Conservation (phyloP, 2,329 filamentous ascomycete genomes). For the Pseudogymnoascus sp. region DNA sequence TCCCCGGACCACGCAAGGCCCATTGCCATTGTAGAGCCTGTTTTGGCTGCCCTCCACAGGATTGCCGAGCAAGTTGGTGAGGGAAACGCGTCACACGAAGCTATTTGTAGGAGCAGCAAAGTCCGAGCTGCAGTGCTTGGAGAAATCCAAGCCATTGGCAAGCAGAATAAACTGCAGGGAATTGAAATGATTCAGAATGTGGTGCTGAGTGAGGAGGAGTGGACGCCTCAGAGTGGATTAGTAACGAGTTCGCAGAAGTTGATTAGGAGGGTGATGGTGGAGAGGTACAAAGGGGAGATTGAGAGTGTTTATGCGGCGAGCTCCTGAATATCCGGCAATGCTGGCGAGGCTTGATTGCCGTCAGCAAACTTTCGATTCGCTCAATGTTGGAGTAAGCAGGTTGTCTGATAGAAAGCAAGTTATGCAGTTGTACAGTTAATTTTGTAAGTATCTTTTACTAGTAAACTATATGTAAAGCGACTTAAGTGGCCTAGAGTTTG, state of each 20-base stretch:
- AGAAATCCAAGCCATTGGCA: slow-evolving; percentile 58
- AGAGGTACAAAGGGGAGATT: not conserved
- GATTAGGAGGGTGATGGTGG: not conserved
- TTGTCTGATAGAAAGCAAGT: too few relatives aligned
- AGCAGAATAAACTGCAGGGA: slow-evolving; percentile 55
- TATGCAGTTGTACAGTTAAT: too few relatives aligned
- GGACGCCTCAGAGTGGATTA: not conserved
- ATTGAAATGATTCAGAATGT: slow-evolving; percentile 72
- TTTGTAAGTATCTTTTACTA: too few relatives aligned
- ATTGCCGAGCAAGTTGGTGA: slow-evolving; percentile 51
- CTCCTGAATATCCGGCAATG: too few relatives aligned
- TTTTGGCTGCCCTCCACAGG: slow-evolving; percentile 54
- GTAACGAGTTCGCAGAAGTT: not conserved
- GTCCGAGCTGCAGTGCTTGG: slow-evolving; percentile 54
- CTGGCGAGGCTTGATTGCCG: too few relatives aligned
- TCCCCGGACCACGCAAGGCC: slow-evolving; percentile 67
- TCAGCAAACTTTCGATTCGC: too few relatives aligned
- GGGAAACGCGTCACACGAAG: slow-evolving; percentile 49
- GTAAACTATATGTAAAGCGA: too few relatives aligned
- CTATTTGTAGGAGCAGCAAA: slow-evolving; percentile 60
- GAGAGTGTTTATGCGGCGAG: not conserved
- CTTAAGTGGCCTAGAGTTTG: too few relatives aligned
- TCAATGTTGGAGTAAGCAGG: too few relatives aligned
- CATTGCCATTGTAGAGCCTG: slow-evolving; percentile 69
- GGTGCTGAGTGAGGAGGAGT: slow-evolving; percentile 40